Base-by-base conservation (phyloP, 345 rosid genomes). In the Murraya koenigii region DNA sequence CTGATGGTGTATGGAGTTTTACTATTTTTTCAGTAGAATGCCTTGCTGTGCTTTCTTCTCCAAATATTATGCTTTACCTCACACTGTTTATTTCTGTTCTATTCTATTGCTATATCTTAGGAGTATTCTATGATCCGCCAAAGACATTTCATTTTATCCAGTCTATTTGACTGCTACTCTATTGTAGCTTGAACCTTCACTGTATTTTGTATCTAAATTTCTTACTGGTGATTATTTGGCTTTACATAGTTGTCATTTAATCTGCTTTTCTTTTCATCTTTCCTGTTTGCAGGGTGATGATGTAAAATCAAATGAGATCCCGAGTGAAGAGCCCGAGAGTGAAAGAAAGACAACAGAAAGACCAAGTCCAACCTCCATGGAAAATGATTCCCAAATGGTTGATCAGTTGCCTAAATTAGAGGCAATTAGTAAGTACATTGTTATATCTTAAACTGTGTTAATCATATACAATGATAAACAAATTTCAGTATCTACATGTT, bases 381-480 rank as follows among this genome's bases (percentile, higher is more conserved):
- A 81, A 38, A 79, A 77, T 7, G 89, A 82, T 49, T 75, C 83
- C 59, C 82, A 74, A 80, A 78, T 82, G 78, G 77, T 77, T 71
- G 88, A 86, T 74, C 83, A 88, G 68, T 80, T 94, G 78, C 93
- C 94, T 41, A 83, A 70, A 76, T 64, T 85, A 38, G 89, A 88
- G 61, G 78, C 84, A 71, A 90, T 90, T 28, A 69, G 98, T 94
- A 87, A 87, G 94, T 78, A 35, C n/a, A 20, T 59, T 58, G 38
- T 28, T 79, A 19, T 59, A 33, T 72, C 68, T 64, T 58, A 59
- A 75, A 61, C 36, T 28, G 4, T 35, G 23, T 22, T 56, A 17
- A 38, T 38, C 41, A 28, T 36, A 2, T 14, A n/a, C 64, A 54
- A 2, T 10, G 19, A 38, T 33, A 19, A 44, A 2, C n/a, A 7